Conservation (phyloP, 1,139 yeast genomes). For the Nakaseomyces sp. region DNA sequence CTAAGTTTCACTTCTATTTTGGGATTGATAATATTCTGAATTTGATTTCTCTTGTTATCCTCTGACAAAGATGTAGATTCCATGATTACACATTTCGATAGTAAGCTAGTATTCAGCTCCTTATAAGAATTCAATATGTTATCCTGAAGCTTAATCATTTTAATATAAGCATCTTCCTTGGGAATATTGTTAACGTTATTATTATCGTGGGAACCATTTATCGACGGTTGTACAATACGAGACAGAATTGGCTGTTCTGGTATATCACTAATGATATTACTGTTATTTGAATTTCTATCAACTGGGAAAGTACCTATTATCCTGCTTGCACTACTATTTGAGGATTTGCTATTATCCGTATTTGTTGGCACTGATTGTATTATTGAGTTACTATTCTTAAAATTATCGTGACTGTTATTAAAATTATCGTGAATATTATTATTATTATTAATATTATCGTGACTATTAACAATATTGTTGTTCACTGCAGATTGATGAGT, state of each 20-base stretch:
- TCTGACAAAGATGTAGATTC: constrained; percentile 31
- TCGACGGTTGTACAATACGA: neutral
- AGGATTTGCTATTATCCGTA: constrained; percentile 1
- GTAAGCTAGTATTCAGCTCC: constrained; percentile 16
- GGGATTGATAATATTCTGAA: constrained; percentile 20
- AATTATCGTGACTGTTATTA: too few relatives aligned
- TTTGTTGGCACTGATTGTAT: neutral
- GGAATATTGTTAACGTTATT: neutral
- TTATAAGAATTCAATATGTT: neutral
- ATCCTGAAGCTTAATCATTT: constrained; percentile 1
- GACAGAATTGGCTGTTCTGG: neutral
- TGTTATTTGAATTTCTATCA: neutral
- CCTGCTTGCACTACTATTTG: neutral
- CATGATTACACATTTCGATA: constrained; percentile 24
- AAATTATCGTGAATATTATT: neutral
- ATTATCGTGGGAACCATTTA: neutral
- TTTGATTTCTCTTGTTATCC: constrained; percentile 21
- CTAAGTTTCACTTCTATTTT: neutral
- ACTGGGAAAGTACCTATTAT: constrained; percentile 4
- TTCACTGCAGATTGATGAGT: neutral
- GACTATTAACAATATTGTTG: neutral
- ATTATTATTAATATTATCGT: neutral
- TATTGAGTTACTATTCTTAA: neutral
- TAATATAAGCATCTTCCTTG: neutral
- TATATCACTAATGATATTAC: neutral